Percentiles rank a stretch among this genome's conserved stretches.
Evolutionary conservation across 2,329 filamentous ascomycete species (phyloP).

Genomic region (Nemania sp.): DNA sequence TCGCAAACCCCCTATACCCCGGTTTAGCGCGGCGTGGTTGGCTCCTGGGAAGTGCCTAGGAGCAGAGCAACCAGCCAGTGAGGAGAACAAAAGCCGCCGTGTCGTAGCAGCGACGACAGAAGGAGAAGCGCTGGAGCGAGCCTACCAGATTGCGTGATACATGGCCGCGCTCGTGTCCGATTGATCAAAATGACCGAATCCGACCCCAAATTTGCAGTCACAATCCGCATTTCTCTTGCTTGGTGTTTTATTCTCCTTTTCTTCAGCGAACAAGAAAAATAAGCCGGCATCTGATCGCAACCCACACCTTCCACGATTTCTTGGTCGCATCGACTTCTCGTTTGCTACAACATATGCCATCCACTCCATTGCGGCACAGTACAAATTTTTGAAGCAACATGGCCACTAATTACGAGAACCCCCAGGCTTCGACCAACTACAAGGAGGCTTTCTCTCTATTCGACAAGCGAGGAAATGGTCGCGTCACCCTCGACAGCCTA

Average conservation of each 20-base stretch:
- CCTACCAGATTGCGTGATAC: constrained; percentile 19
- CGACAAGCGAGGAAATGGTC: constrained; percentile 97
- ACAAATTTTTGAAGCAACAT: constrained; percentile 28
- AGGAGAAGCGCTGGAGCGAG: constrained; percentile 15
- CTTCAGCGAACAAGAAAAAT: constrained; percentile 3
- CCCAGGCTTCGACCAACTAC: constrained; percentile 90
- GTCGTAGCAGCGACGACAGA: constrained; percentile 15
- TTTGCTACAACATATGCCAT: constrained; percentile 14
- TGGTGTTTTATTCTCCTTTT: not conserved
- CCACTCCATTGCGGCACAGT: not conserved
- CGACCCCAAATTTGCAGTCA: constrained; percentile 17
- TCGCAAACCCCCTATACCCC: constrained; percentile 37
- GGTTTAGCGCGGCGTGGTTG: constrained; percentile 35
- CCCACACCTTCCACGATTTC: constrained; percentile 6
- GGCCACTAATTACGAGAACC: constrained; percentile 41
- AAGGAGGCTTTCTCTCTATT: constrained; percentile 99
- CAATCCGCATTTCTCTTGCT: constrained; percentile 3
- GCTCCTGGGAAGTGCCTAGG: constrained; percentile 19
- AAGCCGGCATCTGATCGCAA: constrained; percentile 1
- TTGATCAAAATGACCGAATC: constrained; percentile 8
- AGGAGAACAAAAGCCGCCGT: constrained; percentile 19
- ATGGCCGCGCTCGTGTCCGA: constrained; percentile 16
- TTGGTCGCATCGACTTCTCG: constrained; percentile 7
- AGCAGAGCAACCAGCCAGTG: constrained; percentile 30
- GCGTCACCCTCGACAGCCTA: constrained; percentile 82